Percentiles rank a stretch among this genome's conserved stretches.
Conservation (phyloP, 345 rosid genomes). For the Odontarrhena argentea region DNA sequence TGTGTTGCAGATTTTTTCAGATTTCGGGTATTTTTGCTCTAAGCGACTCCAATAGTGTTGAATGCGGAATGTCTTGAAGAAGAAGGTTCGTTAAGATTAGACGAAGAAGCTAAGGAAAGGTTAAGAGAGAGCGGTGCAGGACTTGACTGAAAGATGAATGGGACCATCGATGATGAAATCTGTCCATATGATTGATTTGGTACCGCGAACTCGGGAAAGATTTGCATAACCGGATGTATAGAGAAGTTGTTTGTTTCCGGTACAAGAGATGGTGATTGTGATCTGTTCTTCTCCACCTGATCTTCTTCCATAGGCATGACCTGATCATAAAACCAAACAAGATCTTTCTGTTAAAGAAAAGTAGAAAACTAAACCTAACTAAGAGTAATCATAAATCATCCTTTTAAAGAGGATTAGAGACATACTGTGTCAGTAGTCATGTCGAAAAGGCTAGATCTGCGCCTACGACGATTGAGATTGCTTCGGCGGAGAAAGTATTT, state of each 20-base stretch:
- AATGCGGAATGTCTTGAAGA: constrained; percentile 49
- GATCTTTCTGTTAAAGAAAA: not conserved
- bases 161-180: constrained; percentile 22
- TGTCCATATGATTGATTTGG: constrained; percentile 39
- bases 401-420: not conserved
- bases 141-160: constrained; percentile 33
- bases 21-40: constrained; percentile 9
- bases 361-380: not conserved
- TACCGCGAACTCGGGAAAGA: constrained; percentile 38
- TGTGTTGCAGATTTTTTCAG: constrained; percentile 22
- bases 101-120: constrained; percentile 53
- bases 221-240: constrained; percentile 44
- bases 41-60: constrained; percentile 54
- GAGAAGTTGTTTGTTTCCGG: constrained; percentile 41
- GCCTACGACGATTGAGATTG: constrained; percentile 86
- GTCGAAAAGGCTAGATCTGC: constrained; percentile 91
- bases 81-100: constrained; percentile 51
- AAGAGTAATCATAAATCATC: too few species aligned
- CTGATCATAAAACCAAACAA: constrained; percentile 44
- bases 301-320: constrained; percentile 63
- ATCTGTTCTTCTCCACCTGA: constrained; percentile 44
- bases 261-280: constrained; percentile 39
- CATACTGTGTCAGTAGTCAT: constrained; percentile 88
- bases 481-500: constrained; percentile 80
- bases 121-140: constrained; percentile 60